Conservation (phyloP, 805 yeast species). For the Myxozyma geophila region DNA sequence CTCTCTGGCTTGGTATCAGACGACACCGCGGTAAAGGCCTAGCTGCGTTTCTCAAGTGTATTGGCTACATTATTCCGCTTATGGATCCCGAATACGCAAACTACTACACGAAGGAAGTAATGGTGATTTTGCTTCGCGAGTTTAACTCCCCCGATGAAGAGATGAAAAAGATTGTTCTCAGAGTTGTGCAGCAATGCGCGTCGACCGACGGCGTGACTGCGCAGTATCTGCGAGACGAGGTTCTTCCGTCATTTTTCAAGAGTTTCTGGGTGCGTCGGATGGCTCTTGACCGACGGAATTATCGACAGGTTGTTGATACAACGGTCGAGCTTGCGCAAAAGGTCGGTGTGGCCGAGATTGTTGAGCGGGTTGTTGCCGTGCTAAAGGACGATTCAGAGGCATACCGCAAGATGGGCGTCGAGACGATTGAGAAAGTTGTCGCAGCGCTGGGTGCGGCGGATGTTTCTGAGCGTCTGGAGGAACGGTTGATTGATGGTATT, state of each 20-base stretch:
- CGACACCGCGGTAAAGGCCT: conserved; percentile 76
- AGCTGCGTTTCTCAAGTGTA: conserved; percentile 74
- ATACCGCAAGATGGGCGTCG: conserved; percentile 76
- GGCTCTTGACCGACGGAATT: conserved; percentile 59
- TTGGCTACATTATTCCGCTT: conserved; percentile 80
- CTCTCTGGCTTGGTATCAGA: conserved; percentile 78
- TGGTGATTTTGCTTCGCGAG: conserved; percentile 69
- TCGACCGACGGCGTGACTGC: conserved; percentile 59
- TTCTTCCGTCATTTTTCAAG: conserved; percentile 65
- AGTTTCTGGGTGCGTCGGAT: conserved; percentile 82
- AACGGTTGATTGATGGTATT: conserved; percentile 76
- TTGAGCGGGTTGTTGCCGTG: conserved; percentile 60
- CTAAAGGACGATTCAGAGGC: conserved; percentile 85
- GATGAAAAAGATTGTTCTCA: conserved; percentile 73
- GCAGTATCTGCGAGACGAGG: conserved; percentile 54
- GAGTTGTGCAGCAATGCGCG: conserved; percentile 70
- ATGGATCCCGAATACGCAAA: conserved; percentile 84
- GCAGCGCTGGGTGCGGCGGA: conserved; percentile 59
- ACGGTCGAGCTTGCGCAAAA: conserved; percentile 68
- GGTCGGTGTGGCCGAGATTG: conserved; percentile 64
- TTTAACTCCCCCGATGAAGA: conserved; percentile 85
- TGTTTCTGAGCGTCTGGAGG: conserved; percentile 63
- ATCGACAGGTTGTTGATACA: conserved; percentile 69
- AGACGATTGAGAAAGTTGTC: conserved; percentile 64
- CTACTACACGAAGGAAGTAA: conserved; percentile 75